These are phyloP conservation scores for Phytophthora sp. DNA, from an alignment of 352 stramenopile species.

Conservation along the genomic window DNA sequence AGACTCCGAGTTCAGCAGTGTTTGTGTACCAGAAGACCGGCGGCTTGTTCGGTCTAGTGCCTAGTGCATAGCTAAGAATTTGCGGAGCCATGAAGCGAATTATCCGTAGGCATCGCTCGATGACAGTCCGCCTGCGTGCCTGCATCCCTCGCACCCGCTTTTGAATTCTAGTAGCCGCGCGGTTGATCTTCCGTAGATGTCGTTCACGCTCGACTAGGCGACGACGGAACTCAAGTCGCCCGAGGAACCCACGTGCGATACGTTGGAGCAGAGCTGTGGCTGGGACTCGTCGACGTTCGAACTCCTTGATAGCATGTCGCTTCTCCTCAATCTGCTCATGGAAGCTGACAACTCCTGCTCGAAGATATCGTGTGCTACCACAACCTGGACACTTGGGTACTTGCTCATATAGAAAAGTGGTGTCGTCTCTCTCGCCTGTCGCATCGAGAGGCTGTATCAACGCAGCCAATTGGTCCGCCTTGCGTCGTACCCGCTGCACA, in stretches of 20 bases:
- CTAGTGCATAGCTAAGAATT: conserved; percentile 54
- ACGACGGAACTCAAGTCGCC: conserved; percentile 56
- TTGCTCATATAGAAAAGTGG: conserved; percentile 52
- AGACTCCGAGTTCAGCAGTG: conserved; percentile 55
- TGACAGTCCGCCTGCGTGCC: conserved; percentile 52
- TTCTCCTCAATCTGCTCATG: conserved; percentile 80
- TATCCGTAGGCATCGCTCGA: conserved; percentile 72
- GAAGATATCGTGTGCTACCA: conserved; percentile 71
- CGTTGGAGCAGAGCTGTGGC: conserved; percentile 65
- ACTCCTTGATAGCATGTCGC: conserved; percentile 63
- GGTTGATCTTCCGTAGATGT: conserved; percentile 60
- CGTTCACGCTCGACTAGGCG: conserved; percentile 53
- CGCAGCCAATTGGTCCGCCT: conserved; percentile 23
- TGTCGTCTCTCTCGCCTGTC: conserved; percentile 17
- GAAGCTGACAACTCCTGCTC: conserved; percentile 74
- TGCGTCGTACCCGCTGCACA: conserved; percentile 50
- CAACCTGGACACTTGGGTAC: conserved; percentile 69
- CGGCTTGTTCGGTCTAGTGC: conserved; percentile 36
- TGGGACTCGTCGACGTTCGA: conserved; percentile 57
- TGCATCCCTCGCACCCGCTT: conserved; percentile 66
- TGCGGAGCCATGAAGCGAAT: conserved; percentile 60
- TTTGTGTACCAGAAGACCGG: conserved; percentile 87
- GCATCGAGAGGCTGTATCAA: background rate
- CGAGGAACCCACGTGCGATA: conserved; percentile 69
- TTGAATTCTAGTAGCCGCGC: conserved; percentile 63